Conservation (phyloP, 2,329 filamentous ascomycete genomes). For the Fusarium armeniacum region DNA sequence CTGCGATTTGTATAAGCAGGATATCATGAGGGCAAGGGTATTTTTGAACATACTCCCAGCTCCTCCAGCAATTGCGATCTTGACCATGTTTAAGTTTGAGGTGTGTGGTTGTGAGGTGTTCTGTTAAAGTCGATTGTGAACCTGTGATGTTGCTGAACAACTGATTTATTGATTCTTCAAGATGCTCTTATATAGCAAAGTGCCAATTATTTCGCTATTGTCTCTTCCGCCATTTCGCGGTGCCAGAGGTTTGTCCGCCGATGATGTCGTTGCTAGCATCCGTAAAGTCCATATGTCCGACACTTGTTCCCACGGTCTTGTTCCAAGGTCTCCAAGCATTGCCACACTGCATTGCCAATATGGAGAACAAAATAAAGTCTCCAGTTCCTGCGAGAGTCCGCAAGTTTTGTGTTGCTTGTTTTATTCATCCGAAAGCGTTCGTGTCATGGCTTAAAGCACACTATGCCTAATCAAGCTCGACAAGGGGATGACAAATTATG, state of each 20-base stretch:
- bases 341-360: no score
- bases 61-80: conserved; percentile 45
- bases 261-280: neutral
- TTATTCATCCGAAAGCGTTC: neutral
- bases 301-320: neutral
- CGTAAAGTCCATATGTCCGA: neutral
- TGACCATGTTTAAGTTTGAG: conserved; percentile 38
- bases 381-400: no score
- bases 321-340: neutral
- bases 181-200: neutral
- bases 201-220: rapidly evolving
- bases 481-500: conserved; percentile 21
- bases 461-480: neutral
- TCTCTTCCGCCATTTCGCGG: conserved; percentile 13
- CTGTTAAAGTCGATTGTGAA: rapidly evolving
- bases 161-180: no score
- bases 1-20: conserved; percentile 50
- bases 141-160: no score
- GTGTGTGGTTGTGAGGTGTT: rapidly evolving
- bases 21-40: neutral
- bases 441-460: neutral
- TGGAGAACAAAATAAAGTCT: neutral
- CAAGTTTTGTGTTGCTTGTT: no score
- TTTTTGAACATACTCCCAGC: conserved; percentile 34
- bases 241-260: neutral